Percentiles rank a stretch among this genome's conserved stretches.
phyloP scores from a whole-genome alignment of 108 stramenopile genomes.

The Hondaea fermentalgiana region DNA sequence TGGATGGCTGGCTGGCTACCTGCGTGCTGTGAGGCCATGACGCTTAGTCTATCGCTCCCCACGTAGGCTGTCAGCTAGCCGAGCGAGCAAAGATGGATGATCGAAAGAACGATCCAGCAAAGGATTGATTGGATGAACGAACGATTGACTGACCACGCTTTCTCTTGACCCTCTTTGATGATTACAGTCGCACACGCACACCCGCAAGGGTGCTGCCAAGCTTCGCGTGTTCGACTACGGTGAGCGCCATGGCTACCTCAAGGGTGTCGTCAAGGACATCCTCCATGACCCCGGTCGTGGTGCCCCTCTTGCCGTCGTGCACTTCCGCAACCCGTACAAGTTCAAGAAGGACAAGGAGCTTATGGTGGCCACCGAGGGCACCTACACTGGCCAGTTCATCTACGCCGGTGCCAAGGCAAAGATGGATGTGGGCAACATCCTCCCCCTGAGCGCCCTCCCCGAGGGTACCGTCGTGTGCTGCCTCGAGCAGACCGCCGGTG shows the following conservation, averaged over 20 bases:
- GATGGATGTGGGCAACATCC: constrained; percentile 87
- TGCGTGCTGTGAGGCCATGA: too few relatives aligned
- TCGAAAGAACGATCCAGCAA: too few relatives aligned
- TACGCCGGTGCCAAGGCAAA: constrained; percentile 96
- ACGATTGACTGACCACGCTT: background rate
- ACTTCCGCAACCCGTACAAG: constrained; percentile 94
- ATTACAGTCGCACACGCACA: constrained; percentile 69
- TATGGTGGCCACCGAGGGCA: constrained; percentile 91
- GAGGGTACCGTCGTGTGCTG: constrained; percentile 99
- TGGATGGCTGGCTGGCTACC: too few relatives aligned
- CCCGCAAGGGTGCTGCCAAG: constrained; percentile 95
- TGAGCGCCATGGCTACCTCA: constrained; percentile 90
- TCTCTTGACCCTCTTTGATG: background rate
- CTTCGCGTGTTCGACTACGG: constrained; percentile 90
- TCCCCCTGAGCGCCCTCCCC: constrained; percentile 80
- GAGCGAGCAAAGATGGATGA: too few relatives aligned
- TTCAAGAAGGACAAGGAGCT: constrained; percentile 88
- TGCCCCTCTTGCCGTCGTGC: constrained; percentile 92
- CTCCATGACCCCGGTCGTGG: constrained; percentile 96
- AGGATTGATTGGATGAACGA: background rate
- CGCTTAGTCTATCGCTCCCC: too few relatives aligned
- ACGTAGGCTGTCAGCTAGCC: too few relatives aligned
- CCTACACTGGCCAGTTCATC: constrained; percentile 98
- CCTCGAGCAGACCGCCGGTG: constrained; percentile 83
- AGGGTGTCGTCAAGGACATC: constrained; percentile 96